Evolutionary conservation across 2,329 filamentous ascomycete species (phyloP).

Genomic region (Aspergillus fumigatus): DNA sequence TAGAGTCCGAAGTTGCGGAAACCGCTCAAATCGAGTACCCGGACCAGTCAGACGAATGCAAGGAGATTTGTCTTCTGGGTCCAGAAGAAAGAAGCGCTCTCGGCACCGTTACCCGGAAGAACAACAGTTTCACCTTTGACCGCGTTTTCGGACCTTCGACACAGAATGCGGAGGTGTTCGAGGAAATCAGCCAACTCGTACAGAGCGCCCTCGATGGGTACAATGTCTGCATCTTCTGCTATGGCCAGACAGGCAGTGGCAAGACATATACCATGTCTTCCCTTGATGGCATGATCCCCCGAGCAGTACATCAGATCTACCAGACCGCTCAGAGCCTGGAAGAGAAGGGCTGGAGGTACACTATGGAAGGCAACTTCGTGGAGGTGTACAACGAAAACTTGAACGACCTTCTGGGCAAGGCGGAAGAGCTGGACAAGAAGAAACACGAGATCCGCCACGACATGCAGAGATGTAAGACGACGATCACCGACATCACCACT

Average conservation of each 20-base stretch:
- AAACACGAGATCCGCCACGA: constrained; percentile 91
- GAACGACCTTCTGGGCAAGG: constrained; percentile 76
- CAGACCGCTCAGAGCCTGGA: constrained; percentile 75
- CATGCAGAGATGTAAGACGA: constrained; percentile 72
- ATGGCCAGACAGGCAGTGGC: constrained; percentile 93
- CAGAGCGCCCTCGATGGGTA: constrained; percentile 96
- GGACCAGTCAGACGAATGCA: constrained; percentile 72
- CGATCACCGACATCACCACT: constrained; percentile 72
- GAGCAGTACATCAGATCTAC: constrained; percentile 90
- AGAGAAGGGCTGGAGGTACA: constrained; percentile 91
- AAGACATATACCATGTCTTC: constrained; percentile 97
- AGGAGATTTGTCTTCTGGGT: constrained; percentile 79
- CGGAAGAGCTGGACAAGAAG: constrained; percentile 68
- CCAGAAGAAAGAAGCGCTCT: constrained; percentile 80
- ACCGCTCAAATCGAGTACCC: constrained; percentile 75
- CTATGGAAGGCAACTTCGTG: constrained; percentile 90
- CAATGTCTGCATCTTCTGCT: constrained; percentile 98
- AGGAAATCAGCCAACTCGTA: constrained; percentile 93
- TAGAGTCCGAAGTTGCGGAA: constrained; percentile 57
- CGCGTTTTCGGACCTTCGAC: constrained; percentile 77
- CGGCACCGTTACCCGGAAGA: constrained; percentile 70
- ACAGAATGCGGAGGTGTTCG: constrained; percentile 83
- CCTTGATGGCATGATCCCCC: constrained; percentile 87
- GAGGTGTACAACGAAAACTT: constrained; percentile 98
- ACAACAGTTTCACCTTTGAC: constrained; percentile 84